Conservation (phyloP, 2,329 filamentous ascomycete genomes). For the Scolecobasidium constrictum region DNA sequence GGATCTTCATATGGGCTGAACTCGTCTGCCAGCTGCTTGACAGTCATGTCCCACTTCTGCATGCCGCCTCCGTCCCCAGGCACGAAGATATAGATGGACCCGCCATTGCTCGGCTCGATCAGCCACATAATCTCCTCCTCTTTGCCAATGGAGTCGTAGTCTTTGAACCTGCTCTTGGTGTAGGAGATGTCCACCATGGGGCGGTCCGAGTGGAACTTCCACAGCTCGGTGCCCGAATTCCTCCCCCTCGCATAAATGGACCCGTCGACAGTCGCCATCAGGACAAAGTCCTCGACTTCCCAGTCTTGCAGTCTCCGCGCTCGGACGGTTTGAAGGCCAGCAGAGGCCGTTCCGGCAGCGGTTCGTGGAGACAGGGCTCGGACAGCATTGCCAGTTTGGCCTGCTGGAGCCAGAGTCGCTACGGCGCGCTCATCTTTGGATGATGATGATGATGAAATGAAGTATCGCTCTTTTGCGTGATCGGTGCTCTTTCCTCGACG, state of each 20-base stretch:
- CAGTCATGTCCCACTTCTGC: constrained; percentile 57
- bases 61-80: constrained; percentile 53
- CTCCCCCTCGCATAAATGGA: constrained; percentile 86
- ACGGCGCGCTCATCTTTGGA: constrained; percentile 76
- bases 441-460: background rate
- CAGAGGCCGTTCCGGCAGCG: constrained; percentile 41
- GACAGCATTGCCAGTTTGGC: constrained; percentile 56
- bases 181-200: constrained; percentile 89
- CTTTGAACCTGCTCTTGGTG: constrained; percentile 40
- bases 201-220: constrained; percentile 73
- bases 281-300: constrained; percentile 99
- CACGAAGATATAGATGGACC: constrained; percentile 76
- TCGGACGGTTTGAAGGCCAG: constrained; percentile 55
- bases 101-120: constrained; percentile 82
- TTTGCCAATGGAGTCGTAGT: constrained; percentile 14
- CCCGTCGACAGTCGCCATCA: constrained; percentile 99
- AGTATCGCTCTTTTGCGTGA: background rate
- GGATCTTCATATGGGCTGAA: constrained; percentile 65
- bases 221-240: constrained; percentile 71
- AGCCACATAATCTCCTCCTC: constrained; percentile 64
- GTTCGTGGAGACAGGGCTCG: constrained; percentile 74
- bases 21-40: constrained; percentile 81
- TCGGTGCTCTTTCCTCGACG: background rate
- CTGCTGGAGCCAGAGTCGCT: constrained; percentile 93
- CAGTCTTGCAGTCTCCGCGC: constrained; percentile 98